Evolutionary conservation across 2,329 filamentous ascomycete species (phyloP).

Genomic region (Aureobasidium sp.): DNA sequence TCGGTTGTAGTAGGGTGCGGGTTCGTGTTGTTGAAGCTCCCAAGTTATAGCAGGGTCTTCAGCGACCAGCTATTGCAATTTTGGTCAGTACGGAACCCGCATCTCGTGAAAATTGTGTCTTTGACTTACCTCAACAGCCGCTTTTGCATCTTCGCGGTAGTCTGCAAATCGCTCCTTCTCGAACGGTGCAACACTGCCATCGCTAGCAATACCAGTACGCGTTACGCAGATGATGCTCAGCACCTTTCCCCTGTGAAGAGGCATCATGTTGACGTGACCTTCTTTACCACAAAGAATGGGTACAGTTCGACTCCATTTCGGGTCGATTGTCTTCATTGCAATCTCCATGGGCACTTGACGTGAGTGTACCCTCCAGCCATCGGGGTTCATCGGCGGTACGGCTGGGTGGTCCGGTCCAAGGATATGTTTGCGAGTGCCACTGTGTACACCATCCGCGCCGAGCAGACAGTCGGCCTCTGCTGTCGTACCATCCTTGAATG

Average conservation of each 20-base stretch:
- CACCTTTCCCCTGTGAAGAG: constrained; percentile 21
- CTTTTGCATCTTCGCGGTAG: constrained; percentile 10
- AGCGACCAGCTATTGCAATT: constrained; percentile 16
- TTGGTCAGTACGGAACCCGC: not conserved
- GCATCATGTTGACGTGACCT: constrained; percentile 26
- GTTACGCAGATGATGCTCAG: constrained; percentile 11
- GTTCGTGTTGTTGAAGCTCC: constrained; percentile 25
- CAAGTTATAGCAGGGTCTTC: constrained; percentile 21
- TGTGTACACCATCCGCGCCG: constrained; percentile 47
- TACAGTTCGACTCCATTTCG: constrained; percentile 22
- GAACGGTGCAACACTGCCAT: constrained; percentile 1
- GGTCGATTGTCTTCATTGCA: constrained; percentile 21
- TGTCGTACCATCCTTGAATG: constrained; percentile 41
- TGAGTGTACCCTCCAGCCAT: constrained; percentile 25
- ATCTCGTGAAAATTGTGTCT: not conserved
- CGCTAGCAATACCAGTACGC: constrained; percentile 8
- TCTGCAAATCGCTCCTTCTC: constrained; percentile 10
- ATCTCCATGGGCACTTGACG: constrained; percentile 22
- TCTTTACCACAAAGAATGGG: constrained; percentile 24
- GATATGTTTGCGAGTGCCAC: constrained; percentile 36
- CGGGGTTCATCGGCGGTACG: constrained; percentile 22
- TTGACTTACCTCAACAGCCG: constrained; percentile 5
- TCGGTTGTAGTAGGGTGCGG: constrained; percentile 25
- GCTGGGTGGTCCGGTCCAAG: constrained; percentile 27
- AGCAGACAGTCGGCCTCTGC: constrained; percentile 40